Conservation (phyloP, 805 yeast genomes). For the Saccharomycopsis amapae region DNA sequence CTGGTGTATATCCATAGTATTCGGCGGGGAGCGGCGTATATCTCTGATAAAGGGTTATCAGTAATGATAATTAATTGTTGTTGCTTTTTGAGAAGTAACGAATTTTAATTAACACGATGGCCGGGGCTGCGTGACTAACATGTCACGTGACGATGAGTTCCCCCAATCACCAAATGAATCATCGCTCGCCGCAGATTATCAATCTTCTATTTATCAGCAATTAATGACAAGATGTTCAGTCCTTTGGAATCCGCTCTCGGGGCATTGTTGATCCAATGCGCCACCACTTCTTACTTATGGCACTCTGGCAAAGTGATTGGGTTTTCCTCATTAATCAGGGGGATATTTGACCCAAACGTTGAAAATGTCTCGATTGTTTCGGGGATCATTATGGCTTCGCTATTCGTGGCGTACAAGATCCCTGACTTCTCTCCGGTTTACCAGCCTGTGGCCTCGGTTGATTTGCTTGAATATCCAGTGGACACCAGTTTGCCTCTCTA, state of each 20-base stretch:
- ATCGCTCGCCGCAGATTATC: no score
- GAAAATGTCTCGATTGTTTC: constrained; percentile 28
- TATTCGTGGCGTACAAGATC: constrained; percentile 22
- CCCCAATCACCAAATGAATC: no score
- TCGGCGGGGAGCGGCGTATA: no score
- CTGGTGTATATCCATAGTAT: constrained; percentile 14
- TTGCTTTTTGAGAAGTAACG: no score
- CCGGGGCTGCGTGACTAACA: no score
- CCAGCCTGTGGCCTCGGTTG: not conserved
- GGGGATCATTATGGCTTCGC: constrained; percentile 32
- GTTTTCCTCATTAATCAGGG: constrained; percentile 37
- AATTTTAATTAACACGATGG: no score
- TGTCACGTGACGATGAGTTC: no score
- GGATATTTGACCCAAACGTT: constrained; percentile 26
- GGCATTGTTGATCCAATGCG: constrained; percentile 39
- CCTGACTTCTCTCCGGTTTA: constrained; percentile 28
- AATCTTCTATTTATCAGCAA: no score
- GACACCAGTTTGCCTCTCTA: not conserved
- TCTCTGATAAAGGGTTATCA: no score
- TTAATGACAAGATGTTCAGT: constrained; percentile 41
- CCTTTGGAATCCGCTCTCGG: constrained; percentile 39
- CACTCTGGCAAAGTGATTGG: constrained; percentile 39
- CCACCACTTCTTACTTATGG: constrained; percentile 37
- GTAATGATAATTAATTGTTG: no score
- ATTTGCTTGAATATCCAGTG: not conserved